These are phyloP conservation scores for Tremella mesenterica DNA, from an alignment of 768 basidiomycete species.

Conservation along the genomic window DNA sequence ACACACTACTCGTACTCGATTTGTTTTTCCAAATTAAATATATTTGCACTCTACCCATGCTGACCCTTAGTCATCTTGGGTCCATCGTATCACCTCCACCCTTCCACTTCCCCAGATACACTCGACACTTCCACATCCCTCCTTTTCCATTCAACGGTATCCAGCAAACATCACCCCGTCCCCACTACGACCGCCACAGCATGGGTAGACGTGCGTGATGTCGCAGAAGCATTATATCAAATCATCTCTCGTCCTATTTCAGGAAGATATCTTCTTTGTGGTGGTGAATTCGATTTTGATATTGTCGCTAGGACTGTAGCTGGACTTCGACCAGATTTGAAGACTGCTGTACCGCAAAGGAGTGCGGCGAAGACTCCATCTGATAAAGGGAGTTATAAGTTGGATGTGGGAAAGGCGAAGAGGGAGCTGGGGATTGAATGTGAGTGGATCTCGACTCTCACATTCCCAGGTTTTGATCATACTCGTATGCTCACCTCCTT, in stretches of 20 bases:
- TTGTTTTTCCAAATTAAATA: too few relatives aligned
- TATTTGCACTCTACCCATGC: too few relatives aligned
- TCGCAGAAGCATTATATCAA: slow-evolving; percentile 19
- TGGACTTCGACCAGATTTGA: not conserved
- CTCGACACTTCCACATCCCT: too few relatives aligned
- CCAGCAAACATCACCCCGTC: too few relatives aligned
- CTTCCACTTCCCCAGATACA: too few relatives aligned
- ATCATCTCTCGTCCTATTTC: slow-evolving; percentile 4
- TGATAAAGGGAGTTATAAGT: slow-evolving; percentile 1
- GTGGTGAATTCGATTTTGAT: slow-evolving; percentile 10
- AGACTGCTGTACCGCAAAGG: not conserved
- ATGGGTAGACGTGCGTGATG: slow-evolving; percentile 10
- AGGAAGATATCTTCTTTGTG: slow-evolving; percentile 16
- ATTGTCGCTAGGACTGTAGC: slow-evolving; percentile 2
- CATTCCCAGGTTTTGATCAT: too few relatives aligned
- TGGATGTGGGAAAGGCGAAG: slow-evolving; percentile 1
- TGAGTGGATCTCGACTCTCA: slow-evolving; percentile 2
- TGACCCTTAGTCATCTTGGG: too few relatives aligned
- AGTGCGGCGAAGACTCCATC: not conserved
- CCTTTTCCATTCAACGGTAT: too few relatives aligned
- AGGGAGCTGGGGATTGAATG: slow-evolving; percentile 9
- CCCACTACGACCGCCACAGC: too few relatives aligned
- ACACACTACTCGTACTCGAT: too few relatives aligned
- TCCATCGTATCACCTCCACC: too few relatives aligned
- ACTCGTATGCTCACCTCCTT: too few relatives aligned